phyloP scores from a whole-genome alignment of 2,329 filamentous ascomycete genomes.

The Penicillium sp. region DNA sequence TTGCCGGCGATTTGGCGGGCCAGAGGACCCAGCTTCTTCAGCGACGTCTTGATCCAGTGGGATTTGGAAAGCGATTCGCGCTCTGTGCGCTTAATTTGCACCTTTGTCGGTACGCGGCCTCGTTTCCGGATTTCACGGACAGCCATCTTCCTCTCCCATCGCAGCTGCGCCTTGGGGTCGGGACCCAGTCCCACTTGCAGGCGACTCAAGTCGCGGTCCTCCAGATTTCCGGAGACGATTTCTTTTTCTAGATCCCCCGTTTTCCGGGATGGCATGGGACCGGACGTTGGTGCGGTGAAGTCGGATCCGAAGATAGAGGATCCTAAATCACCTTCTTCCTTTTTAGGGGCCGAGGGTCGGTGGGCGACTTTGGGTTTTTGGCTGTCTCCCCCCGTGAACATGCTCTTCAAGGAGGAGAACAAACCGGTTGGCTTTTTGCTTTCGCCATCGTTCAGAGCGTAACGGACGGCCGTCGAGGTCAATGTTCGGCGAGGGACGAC shows the following conservation, averaged over 20 bases:
- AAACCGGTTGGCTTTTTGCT: constrained; percentile 22
- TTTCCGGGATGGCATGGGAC: constrained; percentile 27
- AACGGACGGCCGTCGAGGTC: constrained; percentile 30
- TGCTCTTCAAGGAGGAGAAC: constrained; percentile 35
- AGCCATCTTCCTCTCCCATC: constrained; percentile 82
- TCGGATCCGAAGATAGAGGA: constrained; percentile 46
- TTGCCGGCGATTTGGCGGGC: constrained; percentile 89
- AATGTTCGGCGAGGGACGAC: constrained; percentile 38
- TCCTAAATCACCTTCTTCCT: constrained; percentile 35
- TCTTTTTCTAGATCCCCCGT: constrained; percentile 15
- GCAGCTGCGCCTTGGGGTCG: constrained; percentile 64
- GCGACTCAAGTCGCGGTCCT: constrained; percentile 48
- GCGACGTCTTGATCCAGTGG: constrained; percentile 72
- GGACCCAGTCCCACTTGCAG: constrained; percentile 70
- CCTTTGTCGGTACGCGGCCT: constrained; percentile 63
- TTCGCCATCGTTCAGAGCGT: constrained; percentile 28
- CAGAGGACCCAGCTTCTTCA: constrained; percentile 87
- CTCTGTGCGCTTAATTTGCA: constrained; percentile 66
- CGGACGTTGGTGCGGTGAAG: constrained; percentile 21
- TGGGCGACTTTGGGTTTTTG: constrained; percentile 30
- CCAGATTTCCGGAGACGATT: constrained; percentile 18
- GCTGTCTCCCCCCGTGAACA: constrained; percentile 30
- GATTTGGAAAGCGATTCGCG: constrained; percentile 60
- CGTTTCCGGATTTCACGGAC: constrained; percentile 69
- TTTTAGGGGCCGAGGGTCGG: constrained; percentile 28